Evolutionary conservation across 148 eudicot species (phyloP).

Genomic region (Vaccinium darrowii): DNA sequence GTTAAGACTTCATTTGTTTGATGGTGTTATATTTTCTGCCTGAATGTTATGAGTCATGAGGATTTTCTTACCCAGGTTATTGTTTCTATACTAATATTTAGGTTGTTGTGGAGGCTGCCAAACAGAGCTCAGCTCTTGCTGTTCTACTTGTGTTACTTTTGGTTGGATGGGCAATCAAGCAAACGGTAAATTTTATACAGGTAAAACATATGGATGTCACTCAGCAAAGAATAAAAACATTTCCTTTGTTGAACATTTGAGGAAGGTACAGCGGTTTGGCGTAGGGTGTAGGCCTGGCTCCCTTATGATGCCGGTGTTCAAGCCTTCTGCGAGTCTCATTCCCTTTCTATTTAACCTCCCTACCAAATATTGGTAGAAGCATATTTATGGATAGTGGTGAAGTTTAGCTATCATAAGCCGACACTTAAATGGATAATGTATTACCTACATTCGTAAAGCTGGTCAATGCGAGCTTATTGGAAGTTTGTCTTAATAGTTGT

Average conservation of each 20-base stretch:
- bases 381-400: background rate
- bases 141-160: constrained; percentile 49
- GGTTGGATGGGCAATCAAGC: constrained; percentile 89
- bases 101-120: constrained; percentile 59
- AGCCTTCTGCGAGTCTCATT: background rate
- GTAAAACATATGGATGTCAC: constrained; percentile 27
- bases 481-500: background rate
- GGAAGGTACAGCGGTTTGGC: background rate
- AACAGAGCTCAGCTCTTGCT: constrained; percentile 46
- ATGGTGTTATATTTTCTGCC: background rate
- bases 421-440: background rate
- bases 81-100: constrained; percentile 20
- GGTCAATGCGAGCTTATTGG: background rate
- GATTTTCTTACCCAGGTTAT: background rate
- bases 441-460: background rate
- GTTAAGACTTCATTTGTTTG: constrained; percentile 41
- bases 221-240: background rate
- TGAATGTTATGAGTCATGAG: constrained; percentile 6
- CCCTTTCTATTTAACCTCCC: constrained; percentile 3
- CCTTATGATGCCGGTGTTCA: background rate
- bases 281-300: background rate
- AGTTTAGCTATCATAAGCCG: background rate
- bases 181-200: constrained; percentile 82
- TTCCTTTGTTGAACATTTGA: background rate
- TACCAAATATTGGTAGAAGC: background rate